Evolutionary conservation across 129 eudicot genomes (phyloP), one percentile per base, ranked within the genome.

Genomic region (Flaveria brownii): DNA sequence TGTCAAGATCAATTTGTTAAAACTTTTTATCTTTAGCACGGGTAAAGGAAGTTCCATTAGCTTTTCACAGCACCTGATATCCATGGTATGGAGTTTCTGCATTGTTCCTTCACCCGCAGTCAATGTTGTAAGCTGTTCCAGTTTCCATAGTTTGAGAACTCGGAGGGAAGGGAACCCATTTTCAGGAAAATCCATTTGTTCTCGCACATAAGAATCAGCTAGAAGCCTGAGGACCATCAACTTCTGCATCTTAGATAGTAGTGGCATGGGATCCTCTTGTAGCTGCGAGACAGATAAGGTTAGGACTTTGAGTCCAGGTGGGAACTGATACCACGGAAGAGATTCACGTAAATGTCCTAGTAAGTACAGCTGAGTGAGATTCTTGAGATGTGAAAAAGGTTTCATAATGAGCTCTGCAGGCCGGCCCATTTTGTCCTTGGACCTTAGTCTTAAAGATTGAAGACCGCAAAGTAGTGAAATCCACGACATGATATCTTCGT

Each of bases 231-330:
- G 84, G 28, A 54, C 80, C 3, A 80, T 18, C 61, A 80, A 80
- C 74, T 39, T 80, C 6, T 63, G 54, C 51, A 80, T 61, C 75
- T 80, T 61, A 18, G 80, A 67, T 54, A 80, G 70, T 3, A 74
- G 65, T 16, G 62, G 79, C 84, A 80, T 73, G 18, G 84, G 84
- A 73, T 80, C 84, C 26, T 80, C 5, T 3, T 43, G 54, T 55
- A 80, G 79, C 42, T 55, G 43, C 23, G 84, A 80, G 75, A 80
- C 70, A 13, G 84, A 80, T 73, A 80, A 55, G 6, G 84, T 80
- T 20, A 80, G 70, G 30, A 66, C 79, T 60, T 73, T 73, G 52
- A 80, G 75, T 66, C 70, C 84, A 54, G 42, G 22, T 17, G 84
- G 79, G 20, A 80, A 23, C 28, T 73, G 63, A 42, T 73, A 73